Evolutionary conservation across 2,329 filamentous ascomycete genomes (phyloP), one percentile per base, ranked within the genome.

Genomic region (Myriosclerotinia curreyana): DNA sequence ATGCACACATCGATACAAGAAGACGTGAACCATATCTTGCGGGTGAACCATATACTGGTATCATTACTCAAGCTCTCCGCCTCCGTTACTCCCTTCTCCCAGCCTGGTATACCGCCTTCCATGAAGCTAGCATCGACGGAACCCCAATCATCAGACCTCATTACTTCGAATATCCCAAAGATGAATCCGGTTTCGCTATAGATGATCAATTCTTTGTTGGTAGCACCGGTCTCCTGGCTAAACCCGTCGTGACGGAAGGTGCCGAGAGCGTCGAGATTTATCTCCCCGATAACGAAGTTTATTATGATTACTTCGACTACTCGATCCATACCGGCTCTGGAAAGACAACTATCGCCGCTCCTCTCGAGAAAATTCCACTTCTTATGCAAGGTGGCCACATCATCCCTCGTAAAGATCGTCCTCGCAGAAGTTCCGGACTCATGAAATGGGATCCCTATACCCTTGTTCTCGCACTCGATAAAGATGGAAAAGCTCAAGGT

Each of bases 371-470:
- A 71, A 90, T 96, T 22, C 94, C 95, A 0, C 78, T 99, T 17
- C 81, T 99, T 52, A 95, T 98, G 89, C 92, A 90, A 70, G 94
- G 92, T 54, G 95, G 95, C 1, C 91, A 98, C 75, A 88, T 99
- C 71, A 88, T 98, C 72, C 89, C 93, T 2, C 90, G 95, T 64
- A 91, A 94, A 69, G 95, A 99, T 73, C 86, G 88, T 31, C 92
- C 93, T 5, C 86, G 95, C 64, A 87, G 94, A 66, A 96, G 92
- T 65, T 90, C 86, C 65, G 87, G 90, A 25, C 81, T 97, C 53
- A 98, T 98, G 95, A 89, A 86, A 72, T 96, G 87, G 76, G 95
- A 99, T 75, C 93, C 96, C 49, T 96, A 96, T 79, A 99, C 95
- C 0, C 84, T 99, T 1, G 87, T 99, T 2, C 81, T 98, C 2